phyloP scores from a whole-genome alignment of 306 rosid species.

The Cercis canadensis region DNA sequence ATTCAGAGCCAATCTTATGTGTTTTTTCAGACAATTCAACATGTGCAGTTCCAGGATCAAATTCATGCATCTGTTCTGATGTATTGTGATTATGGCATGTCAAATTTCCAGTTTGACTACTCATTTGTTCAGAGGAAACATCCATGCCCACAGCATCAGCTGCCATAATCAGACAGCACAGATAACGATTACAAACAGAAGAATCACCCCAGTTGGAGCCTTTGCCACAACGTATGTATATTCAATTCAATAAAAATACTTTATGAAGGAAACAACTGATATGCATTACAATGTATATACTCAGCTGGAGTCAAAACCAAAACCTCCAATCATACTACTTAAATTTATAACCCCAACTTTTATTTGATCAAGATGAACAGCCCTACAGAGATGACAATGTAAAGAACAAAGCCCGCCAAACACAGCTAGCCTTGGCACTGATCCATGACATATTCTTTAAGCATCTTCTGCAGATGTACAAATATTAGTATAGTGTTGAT shows the following conservation, averaged over 20 bases:
- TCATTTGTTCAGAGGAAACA: constrained; percentile 39
- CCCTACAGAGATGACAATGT: constrained; percentile 29
- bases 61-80: constrained; percentile 38
- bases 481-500: constrained; percentile 9
- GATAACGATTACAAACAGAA: constrained; percentile 35
- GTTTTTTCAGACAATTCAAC: constrained; percentile 45
- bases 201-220: background rate
- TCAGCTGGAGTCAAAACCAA: constrained; percentile 27
- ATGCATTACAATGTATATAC: background rate
- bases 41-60: constrained; percentile 42
- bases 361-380: background rate
- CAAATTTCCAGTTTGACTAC: constrained; percentile 41
- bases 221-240: background rate
- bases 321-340: constrained; percentile 10
- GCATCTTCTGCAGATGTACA: constrained; percentile 24
- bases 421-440: constrained; percentile 19
- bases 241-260: too few species aligned
- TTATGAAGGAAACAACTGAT: background rate
- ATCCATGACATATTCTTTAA: constrained; percentile 4
- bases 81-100: constrained; percentile 31
- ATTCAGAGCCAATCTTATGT: constrained; percentile 43
- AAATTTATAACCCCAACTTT: constrained; percentile 1
- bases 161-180: constrained; percentile 44
- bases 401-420: constrained; percentile 17
- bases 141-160: constrained; percentile 40